Percentiles rank a stretch among this genome's conserved stretches.
phyloP scores from a whole-genome alignment of 2,329 filamentous ascomycete species.

The Paecilomyces dactylethromorphus region DNA sequence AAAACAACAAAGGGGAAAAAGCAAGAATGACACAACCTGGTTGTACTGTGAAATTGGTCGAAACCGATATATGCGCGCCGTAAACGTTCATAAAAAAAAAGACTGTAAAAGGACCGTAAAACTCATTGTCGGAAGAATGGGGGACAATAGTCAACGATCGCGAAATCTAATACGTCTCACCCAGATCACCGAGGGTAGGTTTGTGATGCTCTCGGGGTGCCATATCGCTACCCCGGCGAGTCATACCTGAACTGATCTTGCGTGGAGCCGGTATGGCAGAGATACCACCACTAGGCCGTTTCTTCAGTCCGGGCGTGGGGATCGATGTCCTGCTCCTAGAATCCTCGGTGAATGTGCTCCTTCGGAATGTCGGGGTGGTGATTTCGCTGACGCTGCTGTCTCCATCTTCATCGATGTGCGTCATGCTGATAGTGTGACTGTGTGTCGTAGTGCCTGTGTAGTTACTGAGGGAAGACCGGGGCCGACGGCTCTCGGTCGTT shows the following conservation, averaged over 20 bases:
- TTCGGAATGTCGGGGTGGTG: conserved; percentile 18
- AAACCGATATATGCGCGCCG: conserved; percentile 3
- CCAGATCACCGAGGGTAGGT: conserved; percentile 48
- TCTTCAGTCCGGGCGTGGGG: conserved; percentile 44
- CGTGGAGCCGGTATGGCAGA: conserved; percentile 33
- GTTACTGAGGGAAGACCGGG: conserved; percentile 65
- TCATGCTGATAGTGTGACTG: conserved; percentile 53
- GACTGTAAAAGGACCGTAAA: conserved; percentile 4
- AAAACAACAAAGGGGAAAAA: conserved; percentile 3
- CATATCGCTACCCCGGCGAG: conserved; percentile 37
- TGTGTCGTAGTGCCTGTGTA: conserved; percentile 47
- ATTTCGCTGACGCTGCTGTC: conserved; percentile 22
- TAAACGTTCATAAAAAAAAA: conserved; percentile 5
- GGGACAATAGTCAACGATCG: not conserved
- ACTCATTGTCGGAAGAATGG: conserved; percentile 3
- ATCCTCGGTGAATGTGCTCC: conserved; percentile 37
- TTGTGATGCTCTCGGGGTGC: conserved; percentile 39
- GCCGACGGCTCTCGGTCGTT: conserved; percentile 49
- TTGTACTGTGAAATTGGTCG: not conserved
- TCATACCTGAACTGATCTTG: conserved; percentile 30
- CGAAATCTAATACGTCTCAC: conserved; percentile 48
- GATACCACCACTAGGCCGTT: conserved; percentile 45
- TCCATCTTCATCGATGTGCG: conserved; percentile 48
- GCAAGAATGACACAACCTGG: not conserved
- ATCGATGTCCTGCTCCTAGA: conserved; percentile 39